These are phyloP conservation scores for Rhynchosporium secalis DNA, from an alignment of 2,329 filamentous ascomycete genomes.

Conservation along the genomic window DNA sequence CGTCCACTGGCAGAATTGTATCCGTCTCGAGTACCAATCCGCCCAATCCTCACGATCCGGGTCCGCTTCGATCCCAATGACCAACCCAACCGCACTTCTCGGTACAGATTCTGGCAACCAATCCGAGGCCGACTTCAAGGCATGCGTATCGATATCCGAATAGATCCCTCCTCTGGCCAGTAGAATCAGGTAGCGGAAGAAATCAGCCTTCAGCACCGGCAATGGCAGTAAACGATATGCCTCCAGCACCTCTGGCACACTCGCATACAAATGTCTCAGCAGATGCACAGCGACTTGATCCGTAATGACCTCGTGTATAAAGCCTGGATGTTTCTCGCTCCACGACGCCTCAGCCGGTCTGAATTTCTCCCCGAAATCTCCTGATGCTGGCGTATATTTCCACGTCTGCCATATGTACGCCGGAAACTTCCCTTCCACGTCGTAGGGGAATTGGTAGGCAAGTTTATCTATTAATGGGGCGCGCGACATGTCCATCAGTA, in stretches of 20 bases:
- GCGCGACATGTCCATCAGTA: constrained; percentile 59
- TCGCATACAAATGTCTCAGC: constrained; percentile 81
- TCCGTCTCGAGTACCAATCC: constrained; percentile 91
- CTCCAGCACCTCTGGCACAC: constrained; percentile 75
- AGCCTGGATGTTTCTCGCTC: constrained; percentile 82
- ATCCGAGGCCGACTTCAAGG: constrained; percentile 77
- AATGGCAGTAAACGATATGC: constrained; percentile 73
- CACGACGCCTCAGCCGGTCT: constrained; percentile 85
- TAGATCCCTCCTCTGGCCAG: constrained; percentile 82
- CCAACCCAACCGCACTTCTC: constrained; percentile 74
- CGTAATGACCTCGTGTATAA: constrained; percentile 96
- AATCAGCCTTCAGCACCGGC: constrained; percentile 74
- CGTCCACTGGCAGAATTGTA: constrained; percentile 99
- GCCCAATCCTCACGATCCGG: constrained; percentile 90
- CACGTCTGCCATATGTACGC: constrained; percentile 99
- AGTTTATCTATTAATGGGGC: constrained; percentile 79
- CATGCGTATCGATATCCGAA: constrained; percentile 87
- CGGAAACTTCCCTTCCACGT: constrained; percentile 83
- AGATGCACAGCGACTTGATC: constrained; percentile 82
- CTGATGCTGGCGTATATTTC: constrained; percentile 80
- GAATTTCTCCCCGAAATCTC: constrained; percentile 72
- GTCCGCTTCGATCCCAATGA: constrained; percentile 95
- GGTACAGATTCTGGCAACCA: constrained; percentile 85
- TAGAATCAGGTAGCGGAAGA: constrained; percentile 69
- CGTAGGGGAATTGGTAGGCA: constrained; percentile 91